Percentiles rank a stretch among this genome's conserved stretches.
Evolutionary conservation across 2,329 filamentous ascomycete species (phyloP).

Genomic region (Sclerotinia glacialis): DNA sequence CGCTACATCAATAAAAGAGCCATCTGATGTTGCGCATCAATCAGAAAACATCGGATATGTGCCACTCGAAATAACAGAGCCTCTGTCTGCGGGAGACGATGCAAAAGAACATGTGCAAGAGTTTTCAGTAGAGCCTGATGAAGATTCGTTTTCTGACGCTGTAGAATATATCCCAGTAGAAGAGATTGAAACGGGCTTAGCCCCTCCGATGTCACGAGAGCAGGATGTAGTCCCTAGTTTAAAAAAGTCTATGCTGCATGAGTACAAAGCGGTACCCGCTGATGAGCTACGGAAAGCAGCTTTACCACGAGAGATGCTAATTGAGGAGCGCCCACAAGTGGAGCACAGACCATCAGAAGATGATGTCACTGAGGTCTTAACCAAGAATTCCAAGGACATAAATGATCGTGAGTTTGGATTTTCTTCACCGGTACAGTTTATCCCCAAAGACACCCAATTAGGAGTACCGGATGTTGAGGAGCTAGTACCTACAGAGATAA

Average conservation of each 20-base stretch:
- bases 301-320: neutral
- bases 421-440: constrained; percentile 26
- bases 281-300: constrained; percentile 10
- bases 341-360: constrained; percentile 23
- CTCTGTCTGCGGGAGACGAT: neutral
- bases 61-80: neutral
- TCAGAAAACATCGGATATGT: neutral
- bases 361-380: constrained; percentile 24
- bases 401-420: constrained; percentile 28
- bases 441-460: constrained; percentile 15
- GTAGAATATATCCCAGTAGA: constrained; percentile 4
- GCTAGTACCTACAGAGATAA: constrained; percentile 19
- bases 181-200: neutral
- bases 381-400: constrained; percentile 30
- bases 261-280: neutral
- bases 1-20: neutral
- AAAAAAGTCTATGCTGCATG: neutral
- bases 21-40: neutral
- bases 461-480: constrained; percentile 18
- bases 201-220: neutral
- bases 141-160: neutral
- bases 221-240: neutral
- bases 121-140: neutral
- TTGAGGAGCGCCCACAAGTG: constrained; percentile 17
- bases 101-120: neutral